phyloP scores from a whole-genome alignment of 1,284 basidiomycete species.

The Athelia psychrophila region DNA sequence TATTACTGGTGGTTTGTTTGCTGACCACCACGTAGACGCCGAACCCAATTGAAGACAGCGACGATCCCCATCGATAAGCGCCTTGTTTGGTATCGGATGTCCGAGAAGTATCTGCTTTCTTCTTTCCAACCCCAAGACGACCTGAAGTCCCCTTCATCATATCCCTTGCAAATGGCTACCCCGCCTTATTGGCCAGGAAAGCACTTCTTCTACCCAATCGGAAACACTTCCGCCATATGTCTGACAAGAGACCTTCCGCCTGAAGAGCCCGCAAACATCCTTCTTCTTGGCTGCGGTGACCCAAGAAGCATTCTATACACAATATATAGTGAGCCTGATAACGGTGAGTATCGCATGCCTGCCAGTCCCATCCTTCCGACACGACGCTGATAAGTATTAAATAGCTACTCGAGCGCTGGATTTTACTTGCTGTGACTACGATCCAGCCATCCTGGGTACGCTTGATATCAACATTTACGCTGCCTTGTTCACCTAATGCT shows the following conservation, averaged over 20 bases:
- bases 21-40: no score
- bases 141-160: no score
- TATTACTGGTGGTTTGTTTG: no score
- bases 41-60: no score
- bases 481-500: neutral
- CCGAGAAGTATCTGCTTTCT: no score
- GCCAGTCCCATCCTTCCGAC: no score
- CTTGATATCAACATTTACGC: constrained; percentile 1
- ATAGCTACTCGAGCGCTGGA: constrained; percentile 41
- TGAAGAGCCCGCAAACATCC: constrained; percentile 40
- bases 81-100: no score
- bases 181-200: constrained; percentile 36
- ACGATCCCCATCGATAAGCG: no score
- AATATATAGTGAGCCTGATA: constrained; percentile 14
- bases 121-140: no score
- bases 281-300: constrained; percentile 59
- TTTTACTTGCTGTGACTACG: constrained; percentile 59
- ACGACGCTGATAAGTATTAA: neutral
- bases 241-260: constrained; percentile 47
- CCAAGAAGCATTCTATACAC: constrained; percentile 55
- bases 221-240: constrained; percentile 51
- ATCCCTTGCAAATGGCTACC: constrained; percentile 27
- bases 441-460: constrained; percentile 54
- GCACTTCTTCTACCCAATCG: constrained; percentile 52
- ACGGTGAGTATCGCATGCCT: neutral